Base-by-base conservation (phyloP, 2,329 filamentous ascomycete species). In the Aspergillus clavatus region DNA sequence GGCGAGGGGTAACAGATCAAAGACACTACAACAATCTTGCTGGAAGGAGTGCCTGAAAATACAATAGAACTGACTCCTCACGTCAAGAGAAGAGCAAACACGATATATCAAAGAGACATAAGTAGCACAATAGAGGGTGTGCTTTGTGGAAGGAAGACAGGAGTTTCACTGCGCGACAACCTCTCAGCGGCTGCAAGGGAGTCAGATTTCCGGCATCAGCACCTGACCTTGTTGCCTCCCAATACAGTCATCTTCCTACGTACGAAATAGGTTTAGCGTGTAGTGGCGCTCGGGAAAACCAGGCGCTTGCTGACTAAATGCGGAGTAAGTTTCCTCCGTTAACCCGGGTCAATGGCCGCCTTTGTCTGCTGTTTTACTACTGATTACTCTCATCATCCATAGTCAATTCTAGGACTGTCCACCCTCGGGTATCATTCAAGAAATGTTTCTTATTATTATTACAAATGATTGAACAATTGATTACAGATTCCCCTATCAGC, bases 151-250 rank as follows among this genome's bases (percentile, higher is more conserved):
- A 45, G 39, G 40, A 38, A 29, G 44, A 42, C 44, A 43, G 38
- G 43, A 41, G 38, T 38, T 35, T 36, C 35, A 42, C 40, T 35
- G 41, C 35, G 49, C 43, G 46, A 45, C 43, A 39, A 42, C 26
- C 38, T 42, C 43, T 37, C 23, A 8, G 23, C 5, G 4, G 23
- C 4, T 24, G 23, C 8, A 24, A 24, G 45, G 42, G 45, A 47
- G 47, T 52, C 45, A 55, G 52, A 44, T 56, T 54, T 50, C 54
- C 54, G 50, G 57, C 54, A 56, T 56, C 46, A 41, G 44, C 43
- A 51, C 49, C 51, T 56, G 51, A 57, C 51, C 41, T 48, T 40
- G 28, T 38, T 44, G 43, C 43, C 39, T 42, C 42, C 29, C 29
- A 33, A 11, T 35, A 8, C 31, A 21, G 11, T 35, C 18, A 35